Base-by-base conservation (phyloP, 176 grass and related monocot species). In the Canna indica region DNA sequence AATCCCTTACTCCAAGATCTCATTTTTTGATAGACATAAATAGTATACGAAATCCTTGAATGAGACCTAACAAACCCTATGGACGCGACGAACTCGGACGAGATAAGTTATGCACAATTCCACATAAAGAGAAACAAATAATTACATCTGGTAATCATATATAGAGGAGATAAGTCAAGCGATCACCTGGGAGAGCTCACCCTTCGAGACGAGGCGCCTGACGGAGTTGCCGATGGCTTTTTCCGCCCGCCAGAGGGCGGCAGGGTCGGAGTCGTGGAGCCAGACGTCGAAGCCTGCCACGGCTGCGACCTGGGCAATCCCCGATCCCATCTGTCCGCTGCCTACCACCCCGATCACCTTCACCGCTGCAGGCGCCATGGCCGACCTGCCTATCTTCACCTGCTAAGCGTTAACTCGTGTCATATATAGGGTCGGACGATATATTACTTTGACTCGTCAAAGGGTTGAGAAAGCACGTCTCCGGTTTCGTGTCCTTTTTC, bases 321-420 rank as follows among this genome's bases (percentile, higher is more conserved):
- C 93, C 50, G 93, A 90, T 33, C 93, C 93, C 93, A 97, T 97
- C 86, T 97, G 93, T 0, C 93, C 93, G 73, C 76, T 84, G 26
- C 93, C 93, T 32, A 96, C 76, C 68, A 91, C 88, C 5, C 76
- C 92, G 39, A 91, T 81, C 73, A 61, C 80, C 39, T 69, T 34
- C 65, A 69, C 36, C 52, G n/a, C 39, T 26, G 36, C 64, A 25
- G 58, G 31, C 44, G 73, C 73, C 85, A 86, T 91, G 72, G 47
- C 8, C 29, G 18, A 65, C 54, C 46, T 32, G 62, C 53, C 12
- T 27, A 42, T 15, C 18, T 76, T 26, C 66, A 8, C 41, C n/a
- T n/a, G n/a, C n/a, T n/a, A n/a, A n/a, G n/a, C n/a, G n/a, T n/a
- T n/a, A n/a, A n/a, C n/a, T n/a, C n/a, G n/a, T n/a, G n/a, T n/a